Percentiles rank a stretch among this genome's conserved stretches.
Conservation (phyloP, 345 rosid species). For the Murraya paniculata region DNA sequence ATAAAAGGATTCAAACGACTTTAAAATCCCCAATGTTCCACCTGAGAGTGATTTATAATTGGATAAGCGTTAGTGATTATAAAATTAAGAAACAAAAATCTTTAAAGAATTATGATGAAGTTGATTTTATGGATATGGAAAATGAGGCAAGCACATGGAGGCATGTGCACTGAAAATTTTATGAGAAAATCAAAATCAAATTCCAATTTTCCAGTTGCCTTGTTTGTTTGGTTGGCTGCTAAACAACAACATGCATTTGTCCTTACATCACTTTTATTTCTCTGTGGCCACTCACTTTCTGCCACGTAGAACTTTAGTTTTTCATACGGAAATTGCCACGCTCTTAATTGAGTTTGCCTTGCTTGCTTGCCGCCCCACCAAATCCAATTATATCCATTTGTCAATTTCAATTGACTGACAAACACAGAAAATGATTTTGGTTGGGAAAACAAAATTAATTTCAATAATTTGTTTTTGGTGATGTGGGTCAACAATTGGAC, state of each 20-base stretch:
- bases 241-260: neutral
- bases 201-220: neutral
- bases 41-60: too few relatives aligned
- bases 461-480: too few relatives aligned
- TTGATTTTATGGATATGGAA: too few relatives aligned
- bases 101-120: too few relatives aligned
- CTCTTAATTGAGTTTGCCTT: neutral
- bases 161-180: slow-evolving; percentile 14
- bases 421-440: too few relatives aligned
- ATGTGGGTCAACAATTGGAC: too few relatives aligned
- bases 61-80: too few relatives aligned
- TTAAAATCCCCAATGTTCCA: too few relatives aligned
- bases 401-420: neutral
- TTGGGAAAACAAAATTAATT: too few relatives aligned
- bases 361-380: neutral
- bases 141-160: slow-evolving; percentile 7
- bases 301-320: neutral
- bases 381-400: neutral
- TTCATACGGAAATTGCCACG: neutral
- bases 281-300: neutral
- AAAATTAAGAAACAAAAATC: too few relatives aligned
- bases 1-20: too few relatives aligned
- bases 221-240: neutral
- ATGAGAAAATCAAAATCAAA: too few relatives aligned
- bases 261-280: neutral